A percentile compares a stretch with the other conserved stretches of the same genome.
Evolutionary conservation across 2,329 filamentous ascomycete genomes (phyloP).

Genomic region (Aspergillus sp.): DNA sequence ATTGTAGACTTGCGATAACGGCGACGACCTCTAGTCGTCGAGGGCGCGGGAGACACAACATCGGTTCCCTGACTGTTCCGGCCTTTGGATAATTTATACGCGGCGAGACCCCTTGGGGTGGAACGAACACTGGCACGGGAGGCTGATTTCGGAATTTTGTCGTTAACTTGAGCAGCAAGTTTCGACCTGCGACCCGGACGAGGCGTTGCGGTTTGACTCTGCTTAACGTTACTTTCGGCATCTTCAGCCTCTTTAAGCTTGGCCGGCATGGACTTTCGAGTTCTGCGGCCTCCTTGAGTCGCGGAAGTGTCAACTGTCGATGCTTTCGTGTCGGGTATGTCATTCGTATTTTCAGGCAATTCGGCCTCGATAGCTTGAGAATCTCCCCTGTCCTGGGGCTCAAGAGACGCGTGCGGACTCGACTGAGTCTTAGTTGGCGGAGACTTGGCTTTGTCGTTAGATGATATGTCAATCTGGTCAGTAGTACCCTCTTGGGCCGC

Average conservation of each 20-base stretch:
- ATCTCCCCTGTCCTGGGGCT: constrained; percentile 6
- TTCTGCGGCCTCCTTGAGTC: constrained; percentile 5
- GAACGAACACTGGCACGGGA: constrained; percentile 1
- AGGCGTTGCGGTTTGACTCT: constrained; percentile 5
- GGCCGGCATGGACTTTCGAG: constrained; percentile 12
- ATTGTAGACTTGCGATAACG: constrained; percentile 6
- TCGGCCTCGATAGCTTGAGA: constrained; percentile 7
- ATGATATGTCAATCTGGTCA: constrained; percentile 1
- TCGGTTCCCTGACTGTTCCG: constrained; percentile 2
- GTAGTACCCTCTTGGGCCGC: constrained; percentile 1
- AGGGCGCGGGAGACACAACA: constrained; percentile 3
- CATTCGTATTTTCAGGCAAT: neutral
- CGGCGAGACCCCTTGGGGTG: neutral
- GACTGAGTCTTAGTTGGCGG: constrained; percentile 4
- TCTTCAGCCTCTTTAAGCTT: constrained; percentile 7
- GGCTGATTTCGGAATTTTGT: constrained; percentile 4
- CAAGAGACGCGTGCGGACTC: constrained; percentile 5
- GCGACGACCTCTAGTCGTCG: constrained; percentile 6
- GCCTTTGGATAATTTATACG: constrained; percentile 1
- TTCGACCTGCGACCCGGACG: constrained; percentile 8
- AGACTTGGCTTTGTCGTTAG: constrained; percentile 5
- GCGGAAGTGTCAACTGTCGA: constrained; percentile 2
- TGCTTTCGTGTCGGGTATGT: constrained; percentile 1
- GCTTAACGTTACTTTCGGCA: constrained; percentile 1
- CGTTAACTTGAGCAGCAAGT: neutral